Percentiles rank a stretch among this genome's conserved stretches.
Evolutionary conservation across 2,329 filamentous ascomycete species (phyloP).

Genomic region (Neonectria magnoliae): DNA sequence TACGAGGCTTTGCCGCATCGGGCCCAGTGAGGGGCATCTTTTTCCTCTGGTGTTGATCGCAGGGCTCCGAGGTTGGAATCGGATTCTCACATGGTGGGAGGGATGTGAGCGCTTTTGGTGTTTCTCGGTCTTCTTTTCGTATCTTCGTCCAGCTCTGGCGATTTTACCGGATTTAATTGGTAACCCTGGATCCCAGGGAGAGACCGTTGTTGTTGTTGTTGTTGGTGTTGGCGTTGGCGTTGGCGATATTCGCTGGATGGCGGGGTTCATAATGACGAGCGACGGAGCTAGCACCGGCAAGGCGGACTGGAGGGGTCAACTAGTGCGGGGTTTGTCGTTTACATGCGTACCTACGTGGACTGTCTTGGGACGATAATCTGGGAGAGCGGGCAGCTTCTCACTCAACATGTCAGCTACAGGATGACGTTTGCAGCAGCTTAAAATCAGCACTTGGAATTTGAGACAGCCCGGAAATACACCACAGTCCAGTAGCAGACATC

Average conservation of each 20-base stretch:
- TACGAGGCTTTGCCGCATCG: conserved; percentile 38
- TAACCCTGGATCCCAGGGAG: neutral
- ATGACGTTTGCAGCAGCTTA: neutral
- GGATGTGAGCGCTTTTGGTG: too few relatives aligned
- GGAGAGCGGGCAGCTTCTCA: neutral
- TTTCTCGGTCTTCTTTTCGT: neutral
- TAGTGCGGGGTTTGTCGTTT: conserved; percentile 15
- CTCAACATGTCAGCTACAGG: neutral
- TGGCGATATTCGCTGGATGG: neutral
- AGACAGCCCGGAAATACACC: too few relatives aligned
- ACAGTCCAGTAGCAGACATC: neutral
- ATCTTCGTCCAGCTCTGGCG: neutral
- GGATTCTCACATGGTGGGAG: neutral
- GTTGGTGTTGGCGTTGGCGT: neutral
- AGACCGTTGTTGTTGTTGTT: neutral
- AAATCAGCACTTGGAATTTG: neutral
- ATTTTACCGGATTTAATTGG: neutral
- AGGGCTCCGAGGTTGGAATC: neutral
- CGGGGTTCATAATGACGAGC: conserved; percentile 3
- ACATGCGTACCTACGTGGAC: too few relatives aligned
- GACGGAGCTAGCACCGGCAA: conserved; percentile 10
- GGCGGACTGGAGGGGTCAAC: conserved; percentile 14
- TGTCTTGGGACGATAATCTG: neutral
- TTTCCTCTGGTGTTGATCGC: neutral
- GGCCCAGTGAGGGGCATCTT: conserved; percentile 39